Percentiles rank a stretch among this genome's conserved stretches.
Evolutionary conservation across 352 stramenopile species (phyloP).

Genomic region (Aphanomyces invadans): DNA sequence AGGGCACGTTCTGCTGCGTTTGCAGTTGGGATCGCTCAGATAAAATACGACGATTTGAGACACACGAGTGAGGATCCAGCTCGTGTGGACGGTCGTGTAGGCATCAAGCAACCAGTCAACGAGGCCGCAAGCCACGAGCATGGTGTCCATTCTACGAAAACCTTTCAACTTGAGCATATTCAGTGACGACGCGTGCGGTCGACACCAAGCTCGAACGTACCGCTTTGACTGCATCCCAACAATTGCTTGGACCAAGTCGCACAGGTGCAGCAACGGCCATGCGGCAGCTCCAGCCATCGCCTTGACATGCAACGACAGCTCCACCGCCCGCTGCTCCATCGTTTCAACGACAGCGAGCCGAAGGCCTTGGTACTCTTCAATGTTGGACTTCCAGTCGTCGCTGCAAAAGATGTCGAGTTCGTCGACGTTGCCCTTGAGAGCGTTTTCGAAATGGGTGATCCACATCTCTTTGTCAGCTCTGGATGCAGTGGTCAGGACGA

Average conservation of each 20-base stretch:
- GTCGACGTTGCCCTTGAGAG: conserved; percentile 72
- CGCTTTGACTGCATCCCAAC: conserved; percentile 21
- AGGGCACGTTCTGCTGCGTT: conserved; percentile 69
- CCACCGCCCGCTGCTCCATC: conserved; percentile 39
- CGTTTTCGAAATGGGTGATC: conserved; percentile 58
- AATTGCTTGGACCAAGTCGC: conserved; percentile 18
- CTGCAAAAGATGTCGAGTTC: conserved; percentile 83
- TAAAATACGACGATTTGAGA: conserved; percentile 82
- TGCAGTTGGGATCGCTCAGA: conserved; percentile 81
- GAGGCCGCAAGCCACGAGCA: conserved; percentile 70
- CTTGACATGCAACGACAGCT: not conserved
- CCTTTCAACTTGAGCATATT: not conserved
- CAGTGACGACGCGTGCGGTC: too few relatives aligned
- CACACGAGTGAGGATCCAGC: conserved; percentile 67
- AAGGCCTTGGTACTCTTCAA: conserved; percentile 69
- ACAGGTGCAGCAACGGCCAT: conserved; percentile 27
- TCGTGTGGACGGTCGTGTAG: conserved; percentile 42
- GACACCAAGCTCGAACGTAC: too few relatives aligned
- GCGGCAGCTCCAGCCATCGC: conserved; percentile 68
- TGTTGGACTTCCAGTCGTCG: conserved; percentile 84
- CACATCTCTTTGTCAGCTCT: conserved; percentile 57
- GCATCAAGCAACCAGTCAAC: conserved; percentile 61
- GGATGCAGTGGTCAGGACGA: not conserved
- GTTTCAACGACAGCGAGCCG: conserved; percentile 56
- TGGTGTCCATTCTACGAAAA: conserved; percentile 48